These are phyloP conservation scores for Saprolegnia diclina DNA, from an alignment of 352 stramenopile genomes.

Conservation along the genomic window DNA sequence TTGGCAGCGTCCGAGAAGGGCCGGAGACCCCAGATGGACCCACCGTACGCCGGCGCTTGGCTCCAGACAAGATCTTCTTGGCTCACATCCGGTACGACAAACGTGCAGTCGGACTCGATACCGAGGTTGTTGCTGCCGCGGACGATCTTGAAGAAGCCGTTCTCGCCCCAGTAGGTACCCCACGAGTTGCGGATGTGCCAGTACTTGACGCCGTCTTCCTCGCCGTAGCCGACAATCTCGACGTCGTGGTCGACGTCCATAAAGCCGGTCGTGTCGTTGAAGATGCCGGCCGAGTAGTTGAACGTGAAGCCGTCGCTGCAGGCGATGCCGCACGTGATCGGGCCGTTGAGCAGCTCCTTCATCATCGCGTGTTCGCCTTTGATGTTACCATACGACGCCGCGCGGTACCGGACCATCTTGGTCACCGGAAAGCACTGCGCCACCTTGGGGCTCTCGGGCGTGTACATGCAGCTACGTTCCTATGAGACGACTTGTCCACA, in stretches of 20 bases:
- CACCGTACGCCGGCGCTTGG: slow-evolving; percentile 60
- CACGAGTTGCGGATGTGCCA: slow-evolving; percentile 96
- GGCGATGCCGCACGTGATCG: slow-evolving; percentile 29
- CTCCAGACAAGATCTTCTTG: slow-evolving; percentile 81
- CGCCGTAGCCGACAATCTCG: slow-evolving; percentile 89
- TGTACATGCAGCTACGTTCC: slow-evolving; percentile 30
- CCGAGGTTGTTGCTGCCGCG: slow-evolving; percentile 77
- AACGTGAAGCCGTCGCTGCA: slow-evolving; percentile 26
- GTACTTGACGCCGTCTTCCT: slow-evolving; percentile 87
- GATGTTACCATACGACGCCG: slow-evolving; percentile 20
- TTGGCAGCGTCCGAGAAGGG: slow-evolving; percentile 46
- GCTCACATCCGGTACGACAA: slow-evolving; percentile 76
- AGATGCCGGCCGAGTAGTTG: slow-evolving; percentile 30
- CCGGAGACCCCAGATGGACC: slow-evolving; percentile 72
- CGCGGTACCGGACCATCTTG: slow-evolving; percentile 28
- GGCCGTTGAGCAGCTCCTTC: slow-evolving; percentile 28
- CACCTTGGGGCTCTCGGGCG: slow-evolving; percentile 14
- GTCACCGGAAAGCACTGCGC: slow-evolving; percentile 28
- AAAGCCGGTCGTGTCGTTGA: slow-evolving; percentile 26
- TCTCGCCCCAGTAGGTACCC: slow-evolving; percentile 93
- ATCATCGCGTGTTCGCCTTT: slow-evolving; percentile 30
- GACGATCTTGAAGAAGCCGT: slow-evolving; percentile 94
- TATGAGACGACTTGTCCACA: no score
- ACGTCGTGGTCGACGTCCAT: slow-evolving; percentile 67
- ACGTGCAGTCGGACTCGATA: slow-evolving; percentile 89